phyloP scores from a whole-genome alignment of 495 filamentous ascomycete species.

The Daldinia concentrica region DNA sequence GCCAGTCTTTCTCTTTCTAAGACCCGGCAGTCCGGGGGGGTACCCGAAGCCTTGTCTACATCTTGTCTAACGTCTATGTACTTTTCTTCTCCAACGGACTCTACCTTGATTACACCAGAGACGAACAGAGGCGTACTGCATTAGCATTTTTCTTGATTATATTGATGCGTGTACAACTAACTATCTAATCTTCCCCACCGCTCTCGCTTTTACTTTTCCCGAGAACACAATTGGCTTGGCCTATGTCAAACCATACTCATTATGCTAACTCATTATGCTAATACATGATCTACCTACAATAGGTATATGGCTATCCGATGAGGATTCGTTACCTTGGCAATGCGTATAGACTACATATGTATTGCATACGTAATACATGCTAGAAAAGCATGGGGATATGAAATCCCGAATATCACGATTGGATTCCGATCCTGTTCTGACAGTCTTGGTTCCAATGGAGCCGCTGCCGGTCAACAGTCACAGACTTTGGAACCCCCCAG shows the following conservation, averaged over 20 bases:
- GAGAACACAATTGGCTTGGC: slow-evolving; percentile 19
- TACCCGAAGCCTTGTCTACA: background rate
- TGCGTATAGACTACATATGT: slow-evolving; percentile 7
- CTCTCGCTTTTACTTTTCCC: slow-evolving; percentile 34
- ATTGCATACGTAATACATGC: slow-evolving; percentile 6
- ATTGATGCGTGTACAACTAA: background rate
- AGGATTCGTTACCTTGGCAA: slow-evolving; percentile 15
- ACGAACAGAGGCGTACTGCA: background rate
- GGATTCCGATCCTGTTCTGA: slow-evolving; percentile 18
- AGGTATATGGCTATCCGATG: slow-evolving; percentile 15
- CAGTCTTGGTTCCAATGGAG: slow-evolving; percentile 15
- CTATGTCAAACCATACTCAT: slow-evolving; percentile 5
- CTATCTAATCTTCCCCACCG: slow-evolving; percentile 5
- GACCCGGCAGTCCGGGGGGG: slow-evolving; percentile 36
- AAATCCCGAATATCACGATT: slow-evolving; percentile 24
- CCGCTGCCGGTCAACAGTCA: slow-evolving; percentile 19
- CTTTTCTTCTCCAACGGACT: background rate
- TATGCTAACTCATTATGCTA: background rate
- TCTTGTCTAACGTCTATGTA: background rate
- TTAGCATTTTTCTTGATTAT: background rate
- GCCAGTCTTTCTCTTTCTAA: slow-evolving; percentile 12
- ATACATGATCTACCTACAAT: slow-evolving; percentile 1
- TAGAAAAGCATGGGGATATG: slow-evolving; percentile 1
- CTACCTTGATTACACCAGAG: background rate
- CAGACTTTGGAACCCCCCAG: slow-evolving; percentile 21